A percentile compares a stretch with the other conserved stretches of the same genome.
Conservation (phyloP, 208 protist species). For the Trypanosoma avium region DNA sequence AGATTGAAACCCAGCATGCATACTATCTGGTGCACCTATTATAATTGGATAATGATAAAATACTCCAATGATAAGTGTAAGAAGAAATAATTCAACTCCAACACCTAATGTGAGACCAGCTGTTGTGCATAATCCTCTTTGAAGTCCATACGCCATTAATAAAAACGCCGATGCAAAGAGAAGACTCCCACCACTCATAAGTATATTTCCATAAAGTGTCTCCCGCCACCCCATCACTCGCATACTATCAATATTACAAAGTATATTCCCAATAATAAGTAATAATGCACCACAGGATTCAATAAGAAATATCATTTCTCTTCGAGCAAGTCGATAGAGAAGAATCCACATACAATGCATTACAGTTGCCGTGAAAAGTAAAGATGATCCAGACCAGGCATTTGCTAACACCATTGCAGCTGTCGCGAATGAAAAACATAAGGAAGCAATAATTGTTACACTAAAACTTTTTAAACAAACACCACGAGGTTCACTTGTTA, state of each 20-base stretch:
- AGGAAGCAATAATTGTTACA: slow-evolving; percentile 4
- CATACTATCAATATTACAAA: slow-evolving; percentile 21
- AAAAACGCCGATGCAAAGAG: slow-evolving; percentile 20
- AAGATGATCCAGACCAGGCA: slow-evolving; percentile 2
- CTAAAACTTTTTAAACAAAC: slow-evolving; percentile 3
- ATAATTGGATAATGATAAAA: slow-evolving; percentile 12
- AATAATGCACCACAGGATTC: slow-evolving; percentile 12
- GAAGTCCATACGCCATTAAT: slow-evolving; percentile 12
- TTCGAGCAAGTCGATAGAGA: slow-evolving; percentile 9
- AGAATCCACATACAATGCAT: slow-evolving; percentile 28
- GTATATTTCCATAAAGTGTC: slow-evolving; percentile 11
- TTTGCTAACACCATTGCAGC: slow-evolving; percentile 5
- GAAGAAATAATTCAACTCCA: slow-evolving; percentile 9
- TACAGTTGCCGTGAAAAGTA: slow-evolving; percentile 17
- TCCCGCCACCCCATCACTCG: slow-evolving; percentile 4
- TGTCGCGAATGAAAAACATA: slow-evolving; percentile 6
- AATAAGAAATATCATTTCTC: slow-evolving; percentile 23
- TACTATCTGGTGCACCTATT: not conserved
- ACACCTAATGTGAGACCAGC: slow-evolving; percentile 10
- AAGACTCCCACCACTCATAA: slow-evolving; percentile 22
- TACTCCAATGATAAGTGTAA: slow-evolving; percentile 14
- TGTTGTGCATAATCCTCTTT: not conserved
- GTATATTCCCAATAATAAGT: slow-evolving; percentile 22
- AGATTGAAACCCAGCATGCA: slow-evolving; percentile 11
- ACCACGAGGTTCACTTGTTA: not conserved